Percentiles rank a stretch among this genome's conserved stretches.
Conservation (phyloP, 139 green algal genomes). For the Closterium sp. region DNA sequence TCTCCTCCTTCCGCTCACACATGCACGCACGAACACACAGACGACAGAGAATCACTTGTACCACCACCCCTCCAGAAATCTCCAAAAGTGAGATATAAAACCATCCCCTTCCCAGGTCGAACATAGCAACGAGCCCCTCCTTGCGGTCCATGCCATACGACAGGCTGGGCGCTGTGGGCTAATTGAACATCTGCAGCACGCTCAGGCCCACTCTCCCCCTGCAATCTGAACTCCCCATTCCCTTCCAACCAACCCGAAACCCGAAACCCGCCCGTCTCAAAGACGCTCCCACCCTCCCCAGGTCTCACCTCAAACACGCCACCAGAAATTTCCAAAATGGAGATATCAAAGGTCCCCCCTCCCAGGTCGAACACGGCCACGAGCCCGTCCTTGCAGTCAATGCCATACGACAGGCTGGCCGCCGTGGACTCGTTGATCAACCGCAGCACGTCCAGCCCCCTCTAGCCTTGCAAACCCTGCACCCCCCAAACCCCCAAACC, state of each 20-base stretch:
- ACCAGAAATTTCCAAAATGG: conserved; percentile 93
- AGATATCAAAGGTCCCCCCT: conserved; percentile 98
- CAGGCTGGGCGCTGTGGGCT: background rate
- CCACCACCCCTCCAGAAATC: conserved; percentile 71
- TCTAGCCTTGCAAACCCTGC: background rate
- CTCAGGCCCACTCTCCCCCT: background rate
- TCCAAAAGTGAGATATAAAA: conserved; percentile 99
- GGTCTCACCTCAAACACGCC: conserved; percentile 44
- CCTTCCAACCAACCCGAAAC: background rate
- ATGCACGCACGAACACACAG: background rate
- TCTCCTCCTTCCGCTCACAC: background rate
- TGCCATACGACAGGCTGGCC: background rate
- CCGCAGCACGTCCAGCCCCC: background rate
- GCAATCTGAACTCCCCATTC: too few relatives aligned
- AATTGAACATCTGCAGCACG: background rate
- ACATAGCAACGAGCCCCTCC: conserved; percentile 73
- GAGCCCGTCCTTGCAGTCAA: background rate
- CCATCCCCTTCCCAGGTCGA: conserved; percentile 89
- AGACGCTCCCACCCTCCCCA: background rate
- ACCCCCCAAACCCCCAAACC: background rate
- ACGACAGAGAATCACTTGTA: too few relatives aligned
- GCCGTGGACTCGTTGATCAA: background rate
- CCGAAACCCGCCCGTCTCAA: background rate
- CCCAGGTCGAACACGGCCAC: conserved; percentile 90
- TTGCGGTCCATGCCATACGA: background rate